Percentiles rank a stretch among this genome's conserved stretches.
Evolutionary conservation across 805 yeast genomes (phyloP).

Genomic region (Saccharomycopsis oosterbeekiorum): DNA sequence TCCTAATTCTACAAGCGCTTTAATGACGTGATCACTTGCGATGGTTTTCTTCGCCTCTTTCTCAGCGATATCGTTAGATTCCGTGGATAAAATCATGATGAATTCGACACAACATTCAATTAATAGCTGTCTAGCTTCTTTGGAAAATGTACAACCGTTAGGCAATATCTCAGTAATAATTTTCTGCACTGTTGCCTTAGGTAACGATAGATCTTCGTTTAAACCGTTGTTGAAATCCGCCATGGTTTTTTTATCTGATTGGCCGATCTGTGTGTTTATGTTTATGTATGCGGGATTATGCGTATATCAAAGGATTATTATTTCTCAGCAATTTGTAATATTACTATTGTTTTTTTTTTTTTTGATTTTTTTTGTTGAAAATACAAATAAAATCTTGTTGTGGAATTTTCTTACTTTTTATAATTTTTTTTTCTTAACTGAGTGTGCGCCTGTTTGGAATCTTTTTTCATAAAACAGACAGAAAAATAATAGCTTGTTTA

Average conservation of each 20-base stretch:
- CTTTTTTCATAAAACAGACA: neutral
- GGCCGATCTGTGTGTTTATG: neutral
- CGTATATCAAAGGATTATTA: neutral
- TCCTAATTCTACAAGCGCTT: conserved; percentile 80
- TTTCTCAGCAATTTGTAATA: too few relatives aligned
- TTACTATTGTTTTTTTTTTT: neutral
- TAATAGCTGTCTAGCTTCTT: conserved; percentile 89
- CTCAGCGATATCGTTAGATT: conserved; percentile 92
- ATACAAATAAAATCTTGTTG: conserved; percentile 1
- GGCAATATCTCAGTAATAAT: conserved; percentile 86
- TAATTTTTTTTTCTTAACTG: neutral
- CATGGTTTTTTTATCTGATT: conserved; percentile 9
- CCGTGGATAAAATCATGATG: conserved; percentile 87
- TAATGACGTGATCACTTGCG: conserved; percentile 90
- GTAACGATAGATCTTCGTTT: conserved; percentile 35
- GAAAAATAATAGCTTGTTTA: too few relatives aligned
- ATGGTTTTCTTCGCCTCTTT: conserved; percentile 93
- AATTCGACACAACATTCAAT: conserved; percentile 96
- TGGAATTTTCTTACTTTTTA: neutral
- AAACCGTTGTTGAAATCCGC: conserved; percentile 22
- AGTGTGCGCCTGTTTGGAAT: neutral
- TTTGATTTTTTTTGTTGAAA: neutral
- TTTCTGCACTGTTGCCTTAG: conserved; percentile 88
- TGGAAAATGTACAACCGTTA: conserved; percentile 75
- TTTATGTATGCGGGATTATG: neutral